A percentile compares a stretch with the other conserved stretches of the same genome.
Conservation (phyloP, 228 moss, liverwort and hornwort genomes). For the Sphagnum fallax region DNA sequence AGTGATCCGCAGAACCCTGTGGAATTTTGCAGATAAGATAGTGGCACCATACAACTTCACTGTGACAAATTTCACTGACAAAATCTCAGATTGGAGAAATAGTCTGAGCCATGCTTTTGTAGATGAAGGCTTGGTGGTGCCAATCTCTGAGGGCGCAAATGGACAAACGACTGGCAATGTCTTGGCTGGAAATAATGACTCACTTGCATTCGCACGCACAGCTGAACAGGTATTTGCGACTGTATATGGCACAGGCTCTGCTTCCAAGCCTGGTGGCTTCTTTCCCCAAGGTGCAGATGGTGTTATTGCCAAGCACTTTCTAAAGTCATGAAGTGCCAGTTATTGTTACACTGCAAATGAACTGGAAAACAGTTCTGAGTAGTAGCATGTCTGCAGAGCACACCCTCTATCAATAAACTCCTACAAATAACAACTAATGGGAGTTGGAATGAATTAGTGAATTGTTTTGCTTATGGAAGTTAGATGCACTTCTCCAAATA, state of each 20-base stretch:
- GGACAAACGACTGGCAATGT: constrained; percentile 24
- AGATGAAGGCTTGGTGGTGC: constrained; percentile 65
- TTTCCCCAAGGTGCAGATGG: constrained; percentile 63
- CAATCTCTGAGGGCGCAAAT: constrained; percentile 28
- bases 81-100: constrained; percentile 34
- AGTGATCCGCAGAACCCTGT: constrained; percentile 47
- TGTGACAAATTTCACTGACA: constrained; percentile 37
- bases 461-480: too few relatives aligned
- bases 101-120: constrained; percentile 20
- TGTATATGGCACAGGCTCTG: constrained; percentile 50
- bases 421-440: too few relatives aligned
- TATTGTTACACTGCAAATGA: too few relatives aligned
- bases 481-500: too few relatives aligned
- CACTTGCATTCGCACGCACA: constrained; percentile 28
- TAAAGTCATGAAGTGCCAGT: neutral
- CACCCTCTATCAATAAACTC: too few relatives aligned
- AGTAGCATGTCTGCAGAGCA: too few relatives aligned
- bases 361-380: too few relatives aligned
- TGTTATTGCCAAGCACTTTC: constrained; percentile 6
- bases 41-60: constrained; percentile 54
- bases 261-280: constrained; percentile 48
- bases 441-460: too few relatives aligned
- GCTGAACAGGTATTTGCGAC: constrained; percentile 32
- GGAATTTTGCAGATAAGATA: constrained; percentile 19
- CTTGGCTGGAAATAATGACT: constrained; percentile 28